These are phyloP conservation scores for Cyclostephanos invisitatus DNA, from an alignment of 108 stramenopile species.

Conservation along the genomic window DNA sequence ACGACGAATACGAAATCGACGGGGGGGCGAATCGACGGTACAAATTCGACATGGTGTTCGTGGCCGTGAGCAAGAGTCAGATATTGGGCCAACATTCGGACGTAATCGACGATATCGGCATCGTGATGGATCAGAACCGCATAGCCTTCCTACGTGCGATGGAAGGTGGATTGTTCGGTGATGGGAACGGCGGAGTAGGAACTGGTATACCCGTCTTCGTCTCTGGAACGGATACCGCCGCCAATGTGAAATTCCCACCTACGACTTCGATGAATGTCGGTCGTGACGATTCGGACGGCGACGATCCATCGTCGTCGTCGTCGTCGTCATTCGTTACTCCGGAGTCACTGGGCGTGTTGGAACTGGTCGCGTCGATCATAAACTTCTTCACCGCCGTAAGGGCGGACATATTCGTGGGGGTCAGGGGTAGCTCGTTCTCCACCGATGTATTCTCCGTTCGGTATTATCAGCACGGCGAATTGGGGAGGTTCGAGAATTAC, in stretches of 20 bases:
- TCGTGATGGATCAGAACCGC: slow-evolving; percentile 50
- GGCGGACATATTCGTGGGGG: slow-evolving; percentile 67
- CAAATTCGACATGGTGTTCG: slow-evolving; percentile 28
- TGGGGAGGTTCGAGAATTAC: slow-evolving; percentile 28
- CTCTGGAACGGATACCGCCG: slow-evolving; percentile 55
- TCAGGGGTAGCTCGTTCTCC: slow-evolving; percentile 57
- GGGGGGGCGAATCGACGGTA: not conserved
- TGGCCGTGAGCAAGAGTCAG: slow-evolving; percentile 31
- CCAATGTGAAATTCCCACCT: slow-evolving; percentile 33
- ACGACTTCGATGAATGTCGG: not conserved
- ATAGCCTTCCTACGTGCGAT: slow-evolving; percentile 36
- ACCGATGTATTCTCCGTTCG: slow-evolving; percentile 74
- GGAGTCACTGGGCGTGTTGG: slow-evolving; percentile 24
- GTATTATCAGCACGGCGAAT: slow-evolving; percentile 55
- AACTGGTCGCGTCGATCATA: slow-evolving; percentile 59
- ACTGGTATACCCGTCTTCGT: slow-evolving; percentile 55
- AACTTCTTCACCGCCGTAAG: slow-evolving; percentile 69
- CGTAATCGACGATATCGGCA: slow-evolving; percentile 24
- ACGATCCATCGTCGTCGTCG: not conserved
- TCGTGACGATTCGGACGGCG: slow-evolving; percentile 22
- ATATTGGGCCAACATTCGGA: slow-evolving; percentile 8
- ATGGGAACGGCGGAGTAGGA: too few species aligned
- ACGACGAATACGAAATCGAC: too few species aligned
- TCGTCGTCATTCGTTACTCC: slow-evolving; percentile 8
- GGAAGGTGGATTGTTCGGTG: slow-evolving; percentile 17